Percentiles rank a stretch among this genome's conserved stretches.
Evolutionary conservation across 306 rosid species (phyloP).

Genomic region (Rosa chinensis): DNA sequence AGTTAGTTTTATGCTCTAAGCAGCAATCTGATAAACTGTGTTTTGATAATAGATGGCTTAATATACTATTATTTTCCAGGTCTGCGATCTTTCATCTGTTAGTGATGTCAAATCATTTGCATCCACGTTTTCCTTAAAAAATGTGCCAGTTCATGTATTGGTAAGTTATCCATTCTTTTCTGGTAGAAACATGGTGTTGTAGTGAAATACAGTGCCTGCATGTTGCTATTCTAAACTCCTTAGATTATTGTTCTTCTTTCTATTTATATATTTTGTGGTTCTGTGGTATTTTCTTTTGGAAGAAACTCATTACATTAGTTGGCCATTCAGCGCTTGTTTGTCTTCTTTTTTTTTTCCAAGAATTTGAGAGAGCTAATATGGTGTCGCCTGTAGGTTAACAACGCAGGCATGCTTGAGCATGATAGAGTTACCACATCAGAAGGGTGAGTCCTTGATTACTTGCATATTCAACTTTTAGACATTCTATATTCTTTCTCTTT

Average conservation of each 20-base stretch:
- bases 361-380: conserved; percentile 25
- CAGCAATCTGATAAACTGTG: not conserved
- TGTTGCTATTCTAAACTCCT: not conserved
- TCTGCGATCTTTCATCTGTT: conserved; percentile 86
- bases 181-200: conserved; percentile 8
- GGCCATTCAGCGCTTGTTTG: not conserved
- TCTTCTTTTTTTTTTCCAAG: not conserved
- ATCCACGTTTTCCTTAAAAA: conserved; percentile 59
- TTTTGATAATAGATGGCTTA: conserved; percentile 25
- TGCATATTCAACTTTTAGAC: not conserved
- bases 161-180: conserved; percentile 33
- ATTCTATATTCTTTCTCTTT: not conserved
- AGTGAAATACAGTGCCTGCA: not conserved
- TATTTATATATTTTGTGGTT: not conserved
- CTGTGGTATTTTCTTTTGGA: not conserved
- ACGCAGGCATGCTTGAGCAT: conserved; percentile 80
- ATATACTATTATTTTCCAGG: conserved; percentile 47
- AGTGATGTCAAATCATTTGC: conserved; percentile 66
- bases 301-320: not conserved
- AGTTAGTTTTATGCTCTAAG: not conserved
- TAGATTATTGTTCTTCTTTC: not conserved
- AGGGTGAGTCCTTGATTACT: conserved; percentile 54
- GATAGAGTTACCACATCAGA: conserved; percentile 73
- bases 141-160: conserved; percentile 75
- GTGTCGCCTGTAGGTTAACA: conserved; percentile 61